phyloP scores from a whole-genome alignment of 2,329 filamentous ascomycete species.

The Xylaria polymorpha region DNA sequence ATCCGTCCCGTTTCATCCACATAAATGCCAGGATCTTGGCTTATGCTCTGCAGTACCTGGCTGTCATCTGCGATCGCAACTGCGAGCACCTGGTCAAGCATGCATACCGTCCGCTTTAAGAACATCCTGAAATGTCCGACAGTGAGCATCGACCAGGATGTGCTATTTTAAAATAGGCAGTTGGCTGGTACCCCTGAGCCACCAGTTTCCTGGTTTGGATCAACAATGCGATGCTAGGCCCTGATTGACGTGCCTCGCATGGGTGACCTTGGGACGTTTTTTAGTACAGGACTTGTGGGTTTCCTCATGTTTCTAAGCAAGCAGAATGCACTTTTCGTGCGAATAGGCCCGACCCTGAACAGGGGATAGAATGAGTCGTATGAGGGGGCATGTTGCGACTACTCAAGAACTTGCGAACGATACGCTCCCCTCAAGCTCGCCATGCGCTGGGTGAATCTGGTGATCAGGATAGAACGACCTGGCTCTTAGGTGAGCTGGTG shows the following conservation, averaged over 20 bases:
- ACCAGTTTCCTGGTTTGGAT: neutral
- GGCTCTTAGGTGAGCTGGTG: neutral
- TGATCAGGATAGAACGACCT: neutral
- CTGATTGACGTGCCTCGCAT: slow-evolving; percentile 5
- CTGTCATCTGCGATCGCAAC: slow-evolving; percentile 9
- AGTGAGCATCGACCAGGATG: slow-evolving; percentile 3
- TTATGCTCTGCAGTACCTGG: slow-evolving; percentile 16
- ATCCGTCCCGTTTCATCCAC: slow-evolving; percentile 25
- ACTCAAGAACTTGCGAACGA: neutral
- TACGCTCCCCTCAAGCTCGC: neutral
- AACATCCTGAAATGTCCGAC: slow-evolving; percentile 26
- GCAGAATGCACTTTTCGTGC: neutral
- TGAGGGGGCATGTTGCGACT: neutral
- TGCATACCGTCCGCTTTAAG: neutral
- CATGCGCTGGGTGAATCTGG: neutral
- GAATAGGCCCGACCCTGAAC: slow-evolving; percentile 14
- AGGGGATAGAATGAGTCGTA: neutral
- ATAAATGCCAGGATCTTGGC: slow-evolving; percentile 8
- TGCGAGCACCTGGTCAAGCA: neutral
- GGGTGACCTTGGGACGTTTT: neutral
- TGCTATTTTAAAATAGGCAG: slow-evolving; percentile 31
- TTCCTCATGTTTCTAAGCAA: neutral
- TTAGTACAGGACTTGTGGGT: neutral
- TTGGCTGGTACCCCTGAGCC: neutral
- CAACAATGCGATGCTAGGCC: neutral